Percentiles rank a stretch among this genome's conserved stretches.
Conservation (phyloP, 1,284 basidiomycete species). For the Schizophyllum commune region DNA sequence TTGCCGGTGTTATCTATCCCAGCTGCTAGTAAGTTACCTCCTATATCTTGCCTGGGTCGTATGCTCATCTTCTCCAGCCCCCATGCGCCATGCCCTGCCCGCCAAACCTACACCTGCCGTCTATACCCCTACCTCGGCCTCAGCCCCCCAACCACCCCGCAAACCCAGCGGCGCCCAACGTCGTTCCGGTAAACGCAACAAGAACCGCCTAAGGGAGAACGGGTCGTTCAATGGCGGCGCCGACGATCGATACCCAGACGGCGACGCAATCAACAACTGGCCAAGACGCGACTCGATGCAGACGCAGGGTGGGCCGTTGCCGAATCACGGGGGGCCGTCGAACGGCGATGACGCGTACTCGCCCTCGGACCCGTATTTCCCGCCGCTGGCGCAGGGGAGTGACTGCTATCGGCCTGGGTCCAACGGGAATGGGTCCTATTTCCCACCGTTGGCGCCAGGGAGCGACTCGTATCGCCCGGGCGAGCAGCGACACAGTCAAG, state of each 20-base stretch:
- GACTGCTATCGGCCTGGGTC: not conserved
- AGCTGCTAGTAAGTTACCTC: too few relatives aligned
- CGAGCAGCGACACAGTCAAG: not conserved
- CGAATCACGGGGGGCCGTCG: not conserved
- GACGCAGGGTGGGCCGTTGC: not conserved
- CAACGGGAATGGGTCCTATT: constrained; percentile 45
- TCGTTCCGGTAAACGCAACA: too few relatives aligned
- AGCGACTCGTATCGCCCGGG: not conserved
- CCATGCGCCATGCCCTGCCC: constrained; percentile 5
- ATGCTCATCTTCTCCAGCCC: not conserved
- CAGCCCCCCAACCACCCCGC: not conserved
- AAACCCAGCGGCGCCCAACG: too few relatives aligned
- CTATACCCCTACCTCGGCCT: not conserved
- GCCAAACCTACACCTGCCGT: constrained; percentile 3
- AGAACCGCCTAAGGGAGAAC: too few relatives aligned
- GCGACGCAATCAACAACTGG: not conserved
- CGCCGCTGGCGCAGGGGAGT: not conserved
- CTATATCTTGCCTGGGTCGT: not conserved
- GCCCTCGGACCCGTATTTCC: not conserved
- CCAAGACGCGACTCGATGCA: not conserved
- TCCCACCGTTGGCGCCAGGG: constrained; percentile 30
- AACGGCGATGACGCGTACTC: not conserved
- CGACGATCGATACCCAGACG: not conserved
- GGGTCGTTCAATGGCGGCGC: too few relatives aligned
- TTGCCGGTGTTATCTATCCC: too few relatives aligned